Percentiles rank a stretch among this genome's conserved stretches.
These are phyloP conservation scores for Venturia asperata DNA, from an alignment of 2,329 filamentous ascomycete genomes.

Conservation along the genomic window DNA sequence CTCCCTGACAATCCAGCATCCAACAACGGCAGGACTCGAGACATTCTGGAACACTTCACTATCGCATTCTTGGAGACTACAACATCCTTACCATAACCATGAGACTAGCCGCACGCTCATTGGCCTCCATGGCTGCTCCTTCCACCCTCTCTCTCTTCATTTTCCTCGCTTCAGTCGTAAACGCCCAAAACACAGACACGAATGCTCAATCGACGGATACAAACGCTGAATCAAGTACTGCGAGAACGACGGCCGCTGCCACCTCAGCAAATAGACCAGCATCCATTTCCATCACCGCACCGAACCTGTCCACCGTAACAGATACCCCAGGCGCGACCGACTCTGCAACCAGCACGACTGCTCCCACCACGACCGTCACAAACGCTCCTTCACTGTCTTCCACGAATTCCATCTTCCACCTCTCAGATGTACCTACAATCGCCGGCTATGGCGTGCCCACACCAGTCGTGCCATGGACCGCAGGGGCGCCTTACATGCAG, in stretches of 20 bases:
- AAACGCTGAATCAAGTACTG: not conserved
- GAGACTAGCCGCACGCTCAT: slow-evolving; percentile 17
- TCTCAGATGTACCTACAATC: slow-evolving; percentile 46
- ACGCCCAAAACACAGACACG: slow-evolving; percentile 14
- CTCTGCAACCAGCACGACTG: slow-evolving; percentile 9
- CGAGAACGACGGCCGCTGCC: slow-evolving; percentile 9
- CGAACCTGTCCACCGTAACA: slow-evolving; percentile 27
- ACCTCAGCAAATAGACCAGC: not conserved
- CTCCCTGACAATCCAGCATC: too few species aligned
- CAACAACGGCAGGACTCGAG: not conserved
- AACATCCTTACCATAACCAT: not conserved
- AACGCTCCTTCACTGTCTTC: slow-evolving; percentile 21
- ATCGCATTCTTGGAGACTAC: not conserved
- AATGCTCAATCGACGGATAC: not conserved
- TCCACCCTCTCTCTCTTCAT: slow-evolving; percentile 25
- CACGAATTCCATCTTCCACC: slow-evolving; percentile 26
- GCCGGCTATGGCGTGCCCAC: slow-evolving; percentile 56
- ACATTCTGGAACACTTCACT: not conserved
- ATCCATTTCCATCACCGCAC: slow-evolving; percentile 19
- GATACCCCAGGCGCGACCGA: not conserved
- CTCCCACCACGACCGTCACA: slow-evolving; percentile 10
- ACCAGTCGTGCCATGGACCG: slow-evolving; percentile 72
- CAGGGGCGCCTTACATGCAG: slow-evolving; percentile 85
- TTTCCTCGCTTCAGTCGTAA: slow-evolving; percentile 27
- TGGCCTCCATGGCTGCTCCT: not conserved